Evolutionary conservation across 352 stramenopile genomes (phyloP).

Genomic region (Phytophthora macrochlamydospora): DNA sequence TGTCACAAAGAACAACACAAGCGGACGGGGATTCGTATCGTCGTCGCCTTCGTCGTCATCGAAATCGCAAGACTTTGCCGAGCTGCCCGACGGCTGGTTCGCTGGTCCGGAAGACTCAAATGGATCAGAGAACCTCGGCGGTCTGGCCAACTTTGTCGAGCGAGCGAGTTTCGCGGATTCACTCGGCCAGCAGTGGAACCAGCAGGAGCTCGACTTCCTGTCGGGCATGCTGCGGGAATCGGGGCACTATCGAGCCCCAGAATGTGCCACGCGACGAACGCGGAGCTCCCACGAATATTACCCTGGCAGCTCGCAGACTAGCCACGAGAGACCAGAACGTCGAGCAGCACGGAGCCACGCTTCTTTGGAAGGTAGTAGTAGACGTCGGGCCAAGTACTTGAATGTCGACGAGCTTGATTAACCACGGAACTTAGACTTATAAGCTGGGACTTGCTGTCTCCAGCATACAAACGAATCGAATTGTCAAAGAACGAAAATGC

Average conservation of each 20-base stretch:
- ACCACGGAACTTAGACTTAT: conserved; percentile 1
- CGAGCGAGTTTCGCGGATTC: conserved; percentile 18
- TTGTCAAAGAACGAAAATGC: too few relatives aligned
- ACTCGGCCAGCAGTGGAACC: conserved; percentile 42
- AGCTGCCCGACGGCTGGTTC: conserved; percentile 29
- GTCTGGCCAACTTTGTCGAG: conserved; percentile 34
- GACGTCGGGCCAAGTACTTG: conserved; percentile 37
- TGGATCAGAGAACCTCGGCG: conserved; percentile 25
- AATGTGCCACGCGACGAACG: conserved; percentile 11
- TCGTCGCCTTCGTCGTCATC: conserved; percentile 29
- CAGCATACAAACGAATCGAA: too few relatives aligned
- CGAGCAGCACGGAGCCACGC: conserved; percentile 3
- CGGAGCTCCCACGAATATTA: conserved; percentile 13
- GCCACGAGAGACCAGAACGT: conserved; percentile 10
- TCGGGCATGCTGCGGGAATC: conserved; percentile 30
- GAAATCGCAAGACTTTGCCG: conserved; percentile 25
- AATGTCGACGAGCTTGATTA: conserved; percentile 67
- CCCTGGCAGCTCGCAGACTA: conserved; percentile 9
- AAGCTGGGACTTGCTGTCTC: neutral
- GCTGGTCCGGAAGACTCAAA: too few relatives aligned
- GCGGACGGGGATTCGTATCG: neutral
- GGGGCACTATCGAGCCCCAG: conserved; percentile 20
- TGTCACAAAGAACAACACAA: conserved; percentile 15
- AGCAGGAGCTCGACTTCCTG: conserved; percentile 41
- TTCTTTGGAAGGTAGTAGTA: too few relatives aligned